phyloP scores from a whole-genome alignment of 2,329 filamentous ascomycete species.

The Bertia moriformis region DNA sequence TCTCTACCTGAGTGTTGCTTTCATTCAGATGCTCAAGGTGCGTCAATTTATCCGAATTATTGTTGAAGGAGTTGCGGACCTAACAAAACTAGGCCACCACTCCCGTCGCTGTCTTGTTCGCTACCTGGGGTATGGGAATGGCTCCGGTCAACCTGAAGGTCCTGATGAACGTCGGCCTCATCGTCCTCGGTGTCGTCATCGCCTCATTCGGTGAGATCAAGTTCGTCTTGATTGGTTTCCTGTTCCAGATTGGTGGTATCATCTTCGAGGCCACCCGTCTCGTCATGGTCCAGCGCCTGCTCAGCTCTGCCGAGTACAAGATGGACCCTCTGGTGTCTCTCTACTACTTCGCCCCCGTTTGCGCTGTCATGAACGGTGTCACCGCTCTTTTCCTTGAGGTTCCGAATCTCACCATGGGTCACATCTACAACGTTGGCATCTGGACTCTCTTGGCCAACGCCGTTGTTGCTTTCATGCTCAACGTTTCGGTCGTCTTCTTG shows the following conservation, averaged over 20 bases:
- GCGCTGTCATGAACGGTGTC: slow-evolving; percentile 65
- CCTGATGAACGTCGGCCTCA: slow-evolving; percentile 83
- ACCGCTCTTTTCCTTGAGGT: slow-evolving; percentile 64
- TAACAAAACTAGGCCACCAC: slow-evolving; percentile 75
- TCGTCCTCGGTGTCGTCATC: slow-evolving; percentile 86
- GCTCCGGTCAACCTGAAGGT: slow-evolving; percentile 72
- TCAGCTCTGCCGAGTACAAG: slow-evolving; percentile 75
- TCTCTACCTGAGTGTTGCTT: slow-evolving; percentile 84
- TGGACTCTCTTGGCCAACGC: slow-evolving; percentile 64
- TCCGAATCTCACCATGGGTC: slow-evolving; percentile 50
- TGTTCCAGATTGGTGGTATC: slow-evolving; percentile 67
- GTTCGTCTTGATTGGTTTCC: slow-evolving; percentile 68
- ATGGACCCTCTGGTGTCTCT: slow-evolving; percentile 82
- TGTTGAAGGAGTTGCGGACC: slow-evolving; percentile 4
- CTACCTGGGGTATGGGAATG: slow-evolving; percentile 76
- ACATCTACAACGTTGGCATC: slow-evolving; percentile 61
- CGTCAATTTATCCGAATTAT: slow-evolving; percentile 4
- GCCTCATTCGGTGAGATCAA: slow-evolving; percentile 92
- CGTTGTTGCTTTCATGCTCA: slow-evolving; percentile 64
- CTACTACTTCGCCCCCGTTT: slow-evolving; percentile 80
- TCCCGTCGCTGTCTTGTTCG: slow-evolving; percentile 79
- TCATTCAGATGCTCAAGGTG: slow-evolving; percentile 98
- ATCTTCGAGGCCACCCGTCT: slow-evolving; percentile 70
- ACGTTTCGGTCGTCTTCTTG: slow-evolving; percentile 74
- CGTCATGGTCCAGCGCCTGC: slow-evolving; percentile 70